These are phyloP conservation scores for Boletus vermiculosoides DNA, from an alignment of 768 basidiomycete species.

Conservation along the genomic window DNA sequence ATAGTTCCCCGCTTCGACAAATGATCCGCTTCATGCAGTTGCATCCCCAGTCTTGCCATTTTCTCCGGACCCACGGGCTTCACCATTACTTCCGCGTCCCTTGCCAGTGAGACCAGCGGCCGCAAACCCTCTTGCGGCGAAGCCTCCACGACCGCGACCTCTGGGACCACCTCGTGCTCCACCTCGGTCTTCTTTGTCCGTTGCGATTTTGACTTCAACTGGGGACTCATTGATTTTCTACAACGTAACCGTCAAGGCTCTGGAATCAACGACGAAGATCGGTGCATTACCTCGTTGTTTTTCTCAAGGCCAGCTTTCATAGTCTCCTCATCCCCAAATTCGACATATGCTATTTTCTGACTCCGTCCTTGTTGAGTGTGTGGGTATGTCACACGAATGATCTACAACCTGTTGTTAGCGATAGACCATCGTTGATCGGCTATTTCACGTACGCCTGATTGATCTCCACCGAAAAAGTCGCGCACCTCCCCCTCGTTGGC, in stretches of 20 bases:
- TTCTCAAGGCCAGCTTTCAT: conserved; percentile 80
- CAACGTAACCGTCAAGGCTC: conserved; percentile 7
- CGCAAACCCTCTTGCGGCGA: conserved; percentile 62
- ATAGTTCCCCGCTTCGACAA: conserved; percentile 17
- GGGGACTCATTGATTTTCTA: conserved; percentile 69
- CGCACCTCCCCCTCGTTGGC: conserved; percentile 64
- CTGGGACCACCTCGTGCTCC: conserved; percentile 52
- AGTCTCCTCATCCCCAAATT: conserved; percentile 84
- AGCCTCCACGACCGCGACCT: conserved; percentile 48
- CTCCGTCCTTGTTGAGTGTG: conserved; percentile 45
- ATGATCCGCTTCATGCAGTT: conserved; percentile 21
- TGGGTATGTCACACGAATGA: conserved; percentile 67
- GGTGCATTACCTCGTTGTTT: conserved; percentile 57
- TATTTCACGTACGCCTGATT: conserved; percentile 55
- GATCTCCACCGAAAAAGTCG: conserved; percentile 75
- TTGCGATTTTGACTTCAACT: conserved; percentile 71
- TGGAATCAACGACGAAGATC: conserved; percentile 15
- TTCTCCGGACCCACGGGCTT: conserved; percentile 29
- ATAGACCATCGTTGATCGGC: not conserved
- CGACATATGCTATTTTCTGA: conserved; percentile 74
- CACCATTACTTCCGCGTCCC: conserved; percentile 32
- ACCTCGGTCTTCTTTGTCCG: conserved; percentile 47
- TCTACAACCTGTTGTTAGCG: conserved; percentile 38
- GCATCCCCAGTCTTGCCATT: conserved; percentile 27
- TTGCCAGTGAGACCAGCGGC: conserved; percentile 61